Conservation (phyloP, 306 rosid genomes). For the Crotalaria pallida region DNA sequence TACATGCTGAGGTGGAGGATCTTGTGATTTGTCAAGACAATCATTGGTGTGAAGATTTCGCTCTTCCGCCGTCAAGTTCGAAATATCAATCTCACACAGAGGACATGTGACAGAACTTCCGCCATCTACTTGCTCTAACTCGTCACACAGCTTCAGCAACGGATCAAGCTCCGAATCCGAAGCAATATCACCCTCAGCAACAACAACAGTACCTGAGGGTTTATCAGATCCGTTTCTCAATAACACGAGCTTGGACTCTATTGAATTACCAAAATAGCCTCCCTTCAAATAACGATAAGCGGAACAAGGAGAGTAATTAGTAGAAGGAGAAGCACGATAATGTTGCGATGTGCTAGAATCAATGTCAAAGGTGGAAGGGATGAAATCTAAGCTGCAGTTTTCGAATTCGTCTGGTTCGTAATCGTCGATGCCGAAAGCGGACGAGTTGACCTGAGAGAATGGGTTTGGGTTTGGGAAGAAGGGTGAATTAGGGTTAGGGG, state of each 20-base stretch:
- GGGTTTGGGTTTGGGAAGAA: neutral
- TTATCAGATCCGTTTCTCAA: constrained; percentile 15
- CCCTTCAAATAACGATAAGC: constrained; percentile 17
- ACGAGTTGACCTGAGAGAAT: no score
- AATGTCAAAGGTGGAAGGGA: constrained; percentile 39
- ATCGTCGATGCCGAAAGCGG: no score
- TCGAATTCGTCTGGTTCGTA: neutral
- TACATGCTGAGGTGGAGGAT: constrained; percentile 38
- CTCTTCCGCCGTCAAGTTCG: constrained; percentile 48
- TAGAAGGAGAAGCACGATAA: no score
- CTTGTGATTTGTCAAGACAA: constrained; percentile 57
- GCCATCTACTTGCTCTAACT: constrained; percentile 26
- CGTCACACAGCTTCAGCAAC: constrained; percentile 49
- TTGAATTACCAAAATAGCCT: constrained; percentile 49
- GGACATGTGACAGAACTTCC: constrained; percentile 52
- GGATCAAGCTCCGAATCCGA: constrained; percentile 43
- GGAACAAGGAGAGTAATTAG: neutral
- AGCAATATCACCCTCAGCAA: no score
- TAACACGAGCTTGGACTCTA: constrained; percentile 58
- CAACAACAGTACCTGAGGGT: neutral
- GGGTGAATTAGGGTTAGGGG: constrained; percentile 22
- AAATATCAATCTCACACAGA: constrained; percentile 66
- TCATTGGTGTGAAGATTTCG: constrained; percentile 65
- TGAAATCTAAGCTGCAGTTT: constrained; percentile 47
- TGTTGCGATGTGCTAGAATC: neutral